A percentile compares a stretch with the other conserved stretches of the same genome.
Evolutionary conservation across 495 filamentous ascomycete genomes (phyloP).

Genomic region (Neurospora terricola): DNA sequence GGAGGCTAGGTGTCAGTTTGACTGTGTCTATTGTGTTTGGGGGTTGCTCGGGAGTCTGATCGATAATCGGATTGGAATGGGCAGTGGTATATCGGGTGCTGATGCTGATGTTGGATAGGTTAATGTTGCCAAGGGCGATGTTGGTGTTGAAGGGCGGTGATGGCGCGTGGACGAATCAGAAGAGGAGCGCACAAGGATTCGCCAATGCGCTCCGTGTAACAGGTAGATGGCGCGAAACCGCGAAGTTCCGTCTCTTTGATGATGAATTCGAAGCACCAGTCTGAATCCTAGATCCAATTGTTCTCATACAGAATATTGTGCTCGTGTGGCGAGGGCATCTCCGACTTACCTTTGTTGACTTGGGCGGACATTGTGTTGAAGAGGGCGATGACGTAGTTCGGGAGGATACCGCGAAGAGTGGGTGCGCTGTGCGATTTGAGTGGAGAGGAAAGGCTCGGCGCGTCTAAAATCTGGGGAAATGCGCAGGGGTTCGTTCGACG

Average conservation of each 20-base stretch:
- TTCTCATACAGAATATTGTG: background rate
- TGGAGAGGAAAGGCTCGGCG: background rate
- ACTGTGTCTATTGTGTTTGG: background rate
- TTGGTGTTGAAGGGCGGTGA: background rate
- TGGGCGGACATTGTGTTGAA: slow-evolving; percentile 20
- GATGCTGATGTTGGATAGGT: background rate
- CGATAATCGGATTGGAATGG: background rate
- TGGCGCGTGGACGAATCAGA: background rate
- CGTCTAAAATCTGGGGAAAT: background rate
- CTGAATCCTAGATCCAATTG: background rate
- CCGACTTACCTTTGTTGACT: slow-evolving; percentile 31
- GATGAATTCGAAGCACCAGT: background rate
- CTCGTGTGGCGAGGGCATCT: background rate
- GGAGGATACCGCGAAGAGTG: background rate
- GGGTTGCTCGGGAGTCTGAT: background rate
- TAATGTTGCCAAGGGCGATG: background rate
- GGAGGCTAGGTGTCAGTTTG: background rate
- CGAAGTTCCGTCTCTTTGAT: background rate
- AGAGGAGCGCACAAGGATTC: background rate
- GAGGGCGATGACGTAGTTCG: background rate
- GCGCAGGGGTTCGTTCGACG: background rate
- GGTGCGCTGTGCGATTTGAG: background rate
- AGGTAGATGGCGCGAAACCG: background rate
- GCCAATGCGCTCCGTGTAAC: background rate
- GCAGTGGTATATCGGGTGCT: background rate